phyloP scores from a whole-genome alignment of 2,329 filamentous ascomycete species.

The Fusarium ramigenum region DNA sequence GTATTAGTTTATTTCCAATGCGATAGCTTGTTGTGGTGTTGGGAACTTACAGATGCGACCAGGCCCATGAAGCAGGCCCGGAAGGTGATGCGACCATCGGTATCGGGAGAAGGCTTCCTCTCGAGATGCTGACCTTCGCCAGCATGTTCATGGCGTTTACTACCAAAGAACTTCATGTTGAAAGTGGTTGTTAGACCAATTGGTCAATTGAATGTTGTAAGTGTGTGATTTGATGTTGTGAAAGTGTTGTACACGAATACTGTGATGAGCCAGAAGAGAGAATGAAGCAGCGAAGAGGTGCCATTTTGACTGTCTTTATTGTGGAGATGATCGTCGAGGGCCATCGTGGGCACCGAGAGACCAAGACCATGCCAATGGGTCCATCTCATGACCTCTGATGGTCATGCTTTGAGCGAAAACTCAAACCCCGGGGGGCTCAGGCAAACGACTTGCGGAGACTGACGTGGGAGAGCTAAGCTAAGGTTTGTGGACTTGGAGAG shows the following conservation, averaged over 20 bases:
- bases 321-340: conserved; percentile 27
- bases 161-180: conserved; percentile 35
- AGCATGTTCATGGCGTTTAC: conserved; percentile 30
- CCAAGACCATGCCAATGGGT: conserved; percentile 16
- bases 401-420: conserved; percentile 29
- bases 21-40: not conserved
- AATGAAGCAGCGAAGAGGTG: conserved; percentile 22
- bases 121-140: conserved; percentile 37
- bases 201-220: conserved; percentile 6
- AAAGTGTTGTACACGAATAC: conserved; percentile 7
- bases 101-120: conserved; percentile 10
- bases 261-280: not conserved
- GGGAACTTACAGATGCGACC: conserved; percentile 53
- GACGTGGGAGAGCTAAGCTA: conserved; percentile 23
- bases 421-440: conserved; percentile 25
- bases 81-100: conserved; percentile 47
- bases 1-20: not conserved
- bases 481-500: conserved; percentile 21
- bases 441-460: conserved; percentile 30
- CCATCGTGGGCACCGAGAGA: conserved; percentile 28
- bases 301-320: conserved; percentile 33
- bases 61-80: conserved; percentile 59
- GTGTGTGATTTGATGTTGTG: conserved; percentile 12
- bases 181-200: not conserved
- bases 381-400: conserved; percentile 33